A percentile compares a stretch with the other conserved stretches of the same genome.
phyloP scores from a whole-genome alignment of 2,329 filamentous ascomycete species.

The Ampelomyces quisqualis region DNA sequence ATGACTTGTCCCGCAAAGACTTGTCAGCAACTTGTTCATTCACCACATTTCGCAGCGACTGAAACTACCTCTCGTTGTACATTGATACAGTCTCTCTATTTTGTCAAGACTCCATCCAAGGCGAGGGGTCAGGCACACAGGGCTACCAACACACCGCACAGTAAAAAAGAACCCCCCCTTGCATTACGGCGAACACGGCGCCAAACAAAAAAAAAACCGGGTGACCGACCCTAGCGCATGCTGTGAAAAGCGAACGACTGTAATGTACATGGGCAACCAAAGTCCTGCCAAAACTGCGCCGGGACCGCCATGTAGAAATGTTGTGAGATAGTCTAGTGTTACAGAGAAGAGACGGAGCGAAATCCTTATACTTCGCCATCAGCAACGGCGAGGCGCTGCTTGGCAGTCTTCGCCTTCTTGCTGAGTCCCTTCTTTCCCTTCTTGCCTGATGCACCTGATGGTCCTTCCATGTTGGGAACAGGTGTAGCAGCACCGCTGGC shows the following conservation, averaged over 20 bases:
- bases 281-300: neutral
- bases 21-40: too few relatives aligned
- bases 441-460: constrained; percentile 45
- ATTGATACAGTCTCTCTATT: neutral
- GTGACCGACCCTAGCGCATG: constrained; percentile 2
- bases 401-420: constrained; percentile 56
- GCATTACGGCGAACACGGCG: neutral
- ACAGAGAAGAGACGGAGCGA: constrained; percentile 1
- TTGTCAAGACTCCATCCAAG: neutral
- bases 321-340: constrained; percentile 11
- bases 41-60: too few relatives aligned
- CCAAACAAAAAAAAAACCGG: neutral
- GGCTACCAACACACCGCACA: too few relatives aligned
- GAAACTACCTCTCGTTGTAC: too few relatives aligned
- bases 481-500: constrained; percentile 85
- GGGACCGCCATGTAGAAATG: constrained; percentile 12
- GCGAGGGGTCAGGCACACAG: neutral
- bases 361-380: constrained; percentile 45
- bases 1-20: too few relatives aligned
- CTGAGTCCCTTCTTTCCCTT: constrained; percentile 56
- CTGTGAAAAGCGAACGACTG: constrained; percentile 2
- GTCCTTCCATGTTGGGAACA: constrained; percentile 51
- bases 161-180: neutral
- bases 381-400: constrained; percentile 52
- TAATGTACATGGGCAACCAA: constrained; percentile 20